These are phyloP conservation scores for Penicillium palitans DNA, from an alignment of 2,329 filamentous ascomycete genomes.

Conservation along the genomic window DNA sequence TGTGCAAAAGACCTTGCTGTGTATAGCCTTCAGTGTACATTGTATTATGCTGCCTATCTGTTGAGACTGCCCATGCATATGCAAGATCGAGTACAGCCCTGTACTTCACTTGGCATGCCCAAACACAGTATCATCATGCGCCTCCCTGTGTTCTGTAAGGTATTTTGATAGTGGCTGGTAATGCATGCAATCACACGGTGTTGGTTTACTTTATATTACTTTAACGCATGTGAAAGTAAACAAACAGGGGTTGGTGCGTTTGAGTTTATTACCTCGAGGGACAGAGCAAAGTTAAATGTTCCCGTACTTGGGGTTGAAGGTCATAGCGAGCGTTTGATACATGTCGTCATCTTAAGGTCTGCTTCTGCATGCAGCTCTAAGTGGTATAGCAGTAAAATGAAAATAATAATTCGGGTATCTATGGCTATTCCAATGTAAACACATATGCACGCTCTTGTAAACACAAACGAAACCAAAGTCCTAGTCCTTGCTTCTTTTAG, in stretches of 20 bases:
- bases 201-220: slow-evolving; percentile 1
- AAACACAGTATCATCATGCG: neutral
- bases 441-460: neutral
- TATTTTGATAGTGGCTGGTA: neutral
- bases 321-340: neutral
- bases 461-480: neutral
- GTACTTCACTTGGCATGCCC: neutral
- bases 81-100: neutral
- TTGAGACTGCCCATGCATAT: neutral
- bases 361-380: neutral
- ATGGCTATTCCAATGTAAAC: slow-evolving; percentile 1
- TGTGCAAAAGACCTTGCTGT: too few species aligned
- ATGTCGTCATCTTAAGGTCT: neutral
- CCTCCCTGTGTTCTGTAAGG: neutral
- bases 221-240: neutral
- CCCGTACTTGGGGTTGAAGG: neutral
- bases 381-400: neutral
- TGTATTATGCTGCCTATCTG: neutral
- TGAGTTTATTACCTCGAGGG: neutral
- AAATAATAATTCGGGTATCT: slow-evolving; percentile 7
- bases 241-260: neutral
- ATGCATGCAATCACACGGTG: neutral
- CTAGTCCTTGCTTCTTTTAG: neutral
- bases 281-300: neutral
- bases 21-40: neutral